Evolutionary conservation across 2,329 filamentous ascomycete species (phyloP), one percentile per base, ranked within the genome.

Genomic region (Beauveria sp.): DNA sequence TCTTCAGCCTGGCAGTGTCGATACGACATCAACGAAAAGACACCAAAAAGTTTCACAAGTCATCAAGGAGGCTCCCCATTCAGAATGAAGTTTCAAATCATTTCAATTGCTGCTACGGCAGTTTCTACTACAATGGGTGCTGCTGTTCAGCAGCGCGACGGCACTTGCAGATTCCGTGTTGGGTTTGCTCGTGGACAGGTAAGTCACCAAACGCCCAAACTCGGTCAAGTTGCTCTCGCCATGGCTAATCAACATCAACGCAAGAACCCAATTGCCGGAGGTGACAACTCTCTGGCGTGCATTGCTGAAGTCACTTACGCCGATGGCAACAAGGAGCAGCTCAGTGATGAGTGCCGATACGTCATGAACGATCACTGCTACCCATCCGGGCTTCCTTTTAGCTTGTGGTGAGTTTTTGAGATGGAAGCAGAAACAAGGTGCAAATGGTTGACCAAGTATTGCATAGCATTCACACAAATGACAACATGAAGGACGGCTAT

Each of bases 281-380:
- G 31, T 34, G 12, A 34, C 31, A 34, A 34, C 12, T 34, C 31
- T 34, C 12, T 34, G 31, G 12, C 31, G 12, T 34, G 31, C 31
- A 34, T 34, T 34, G 31, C 31, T 34, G 31, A 53, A 34, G 18
- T 61, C 18, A 52, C 48, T n/a, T 54, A 61, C 14, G 24, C 49
- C n/a, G 58, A 61, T 20, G 58, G 50, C 49, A 45, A 22, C 34
- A 53, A 61, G 49, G 58, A 61, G 26, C 16, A 7, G 26, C 49
- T 60, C 34, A 52, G 34, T 8, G 34, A 52, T 3, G 57, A 60
- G 57, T 60, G 57, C 48, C 57, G 57, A 49, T 52, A 60, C 26
- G 57, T 60, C 24, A 61, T 61, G 58, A 52, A 53, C 38, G 26
- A 54, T 40, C 49, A 61, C 38, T 61, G 49, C 58, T 61, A 61